Base-by-base conservation (phyloP, 1,284 basidiomycete species). In the Boletellus sp. region DNA sequence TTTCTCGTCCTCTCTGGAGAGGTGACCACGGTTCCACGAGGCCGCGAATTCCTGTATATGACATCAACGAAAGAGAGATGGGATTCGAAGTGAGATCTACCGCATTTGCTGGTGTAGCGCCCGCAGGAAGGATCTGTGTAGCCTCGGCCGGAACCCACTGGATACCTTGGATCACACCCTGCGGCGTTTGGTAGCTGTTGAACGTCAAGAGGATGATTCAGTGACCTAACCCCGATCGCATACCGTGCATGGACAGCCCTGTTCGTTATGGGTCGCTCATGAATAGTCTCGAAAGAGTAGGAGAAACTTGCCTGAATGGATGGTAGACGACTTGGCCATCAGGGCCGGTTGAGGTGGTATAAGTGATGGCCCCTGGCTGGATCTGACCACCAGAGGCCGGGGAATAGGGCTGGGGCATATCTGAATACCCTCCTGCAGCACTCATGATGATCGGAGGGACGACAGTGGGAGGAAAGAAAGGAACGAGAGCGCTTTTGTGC, bases 71-170 rank as follows among this genome's bases (percentile, higher is more conserved):
- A 25, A 42, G 27, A 35, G 26, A 14, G 40, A 19, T 9, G 21
- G 4, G 14, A 17, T n/a, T 22, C 19, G 20, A 38, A 8, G 30
- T 23, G 38, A 8, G 4, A 62, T 73, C 60, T 47, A 82, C 83
- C 43, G 71, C 59, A 55, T 67, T 74, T 8, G 83, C 83, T 9
- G 80, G 81, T 38, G 72, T 74, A 26, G 80, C 81, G 7, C 79
- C 80, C 17, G 63, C 38, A 32, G 84, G 85, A 27, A 81, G 53
- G 33, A 80, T 72, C 38, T 74, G 70, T 0, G 81, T 82, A 3
- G 82, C 73, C 55, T 87, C 84, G 11, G 76, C 77, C 19, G 84
- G 83, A 19, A 86, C 73, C 87, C 85, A 88, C 59, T 87, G 84
- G 47, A 87, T 85, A 20, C 85, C 84, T 47, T 64, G 76, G 27